Evolutionary conservation across 225 moss, liverwort and hornwort species (phyloP).

Genomic region (Polytrichum commune): DNA sequence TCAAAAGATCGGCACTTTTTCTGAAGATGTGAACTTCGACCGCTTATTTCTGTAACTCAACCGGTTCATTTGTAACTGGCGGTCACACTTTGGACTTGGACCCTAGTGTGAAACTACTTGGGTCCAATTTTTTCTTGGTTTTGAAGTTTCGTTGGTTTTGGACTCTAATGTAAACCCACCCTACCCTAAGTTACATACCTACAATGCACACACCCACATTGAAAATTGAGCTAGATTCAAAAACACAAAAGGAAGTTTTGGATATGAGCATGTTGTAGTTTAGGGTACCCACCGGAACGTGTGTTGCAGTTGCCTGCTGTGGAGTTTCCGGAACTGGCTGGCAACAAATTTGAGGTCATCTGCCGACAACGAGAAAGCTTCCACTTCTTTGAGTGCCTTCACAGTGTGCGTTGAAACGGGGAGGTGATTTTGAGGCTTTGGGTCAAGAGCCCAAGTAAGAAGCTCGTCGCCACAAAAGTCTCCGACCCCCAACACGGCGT

Average conservation of each 20-base stretch:
- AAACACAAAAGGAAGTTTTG: neutral
- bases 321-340: conserved; percentile 52
- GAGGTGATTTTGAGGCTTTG: conserved; percentile 47
- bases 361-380: conserved; percentile 49
- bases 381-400: conserved; percentile 44
- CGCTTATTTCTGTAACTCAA: no score
- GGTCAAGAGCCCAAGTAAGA: conserved; percentile 61
- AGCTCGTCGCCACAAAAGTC: conserved; percentile 71
- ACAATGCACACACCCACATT: no score
- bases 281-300: conserved; percentile 37
- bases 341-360: conserved; percentile 57
- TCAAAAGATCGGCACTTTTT: no score
- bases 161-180: no score
- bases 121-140: no score
- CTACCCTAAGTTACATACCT: no score
- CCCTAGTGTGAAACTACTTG: no score
- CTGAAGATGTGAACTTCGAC: no score
- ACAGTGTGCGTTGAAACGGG: conserved; percentile 58
- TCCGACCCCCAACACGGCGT: conserved; percentile 19
- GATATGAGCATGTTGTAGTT: neutral
- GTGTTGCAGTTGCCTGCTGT: conserved; percentile 59
- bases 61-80: no score
- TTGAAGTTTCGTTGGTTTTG: no score
- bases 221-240: no score
- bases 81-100: no score